Base-by-base conservation (phyloP, 176 grass and related monocot genomes). In the Oryza australiensis region DNA sequence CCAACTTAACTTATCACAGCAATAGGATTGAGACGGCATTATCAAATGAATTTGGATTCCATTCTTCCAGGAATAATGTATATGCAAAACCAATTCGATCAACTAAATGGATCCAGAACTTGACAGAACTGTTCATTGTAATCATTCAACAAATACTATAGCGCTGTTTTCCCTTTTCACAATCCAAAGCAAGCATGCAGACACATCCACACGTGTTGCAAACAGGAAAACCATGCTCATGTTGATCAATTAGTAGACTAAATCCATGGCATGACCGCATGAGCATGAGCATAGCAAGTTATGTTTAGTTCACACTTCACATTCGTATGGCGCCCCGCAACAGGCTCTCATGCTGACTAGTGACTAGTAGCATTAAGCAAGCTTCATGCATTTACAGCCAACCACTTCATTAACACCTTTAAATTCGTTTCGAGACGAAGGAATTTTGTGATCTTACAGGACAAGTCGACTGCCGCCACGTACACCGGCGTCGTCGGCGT, bases 401-500 rank as follows among this genome's bases (percentile, higher is more conserved):
- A 22, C 11, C 16, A 60, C 53, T 73, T 20, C 32, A 15, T 26
- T n/a, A n/a, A 45, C 7, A 27, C 16, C 49, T 51, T 37, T 29
- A 83, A 53, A 42, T 6, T 6, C 65, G 42, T 12, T 67, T 9
- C 1, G 62, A 49, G 64, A 30, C 16, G 11, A 32, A 79, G 11
- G 77, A 74, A 70, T 57, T 9, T 1, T 33, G 30, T 86, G 65
- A 77, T 76, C 90, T 93, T 93, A 98, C 95, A 98, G 72, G 81
- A 91, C 29, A 98, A 82, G 85, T 98, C 95, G 73, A 98, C 83
- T 3, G 86, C 90, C 5, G 95, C 92, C 7, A 98, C 95, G 49
- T 93, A 98, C 55, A 94, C 95, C 16, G 92, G 95, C 41, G 86
- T 88, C 16, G 92, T 82, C 64, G 74, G 59, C 12, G 70, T 71